phyloP scores from a whole-genome alignment of 441 rosid species.

The Populus hybrid region DNA sequence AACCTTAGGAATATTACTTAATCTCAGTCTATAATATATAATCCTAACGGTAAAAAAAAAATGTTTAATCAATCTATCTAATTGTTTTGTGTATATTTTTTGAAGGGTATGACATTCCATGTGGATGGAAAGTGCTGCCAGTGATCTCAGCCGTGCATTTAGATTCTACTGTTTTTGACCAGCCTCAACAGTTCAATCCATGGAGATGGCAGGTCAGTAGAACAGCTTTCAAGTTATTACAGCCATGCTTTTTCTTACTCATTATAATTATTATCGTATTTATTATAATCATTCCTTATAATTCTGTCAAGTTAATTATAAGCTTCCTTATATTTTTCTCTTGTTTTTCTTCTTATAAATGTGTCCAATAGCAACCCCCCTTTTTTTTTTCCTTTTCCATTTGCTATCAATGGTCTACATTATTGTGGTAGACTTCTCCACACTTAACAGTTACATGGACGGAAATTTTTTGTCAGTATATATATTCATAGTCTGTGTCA shows the following conservation, averaged over 20 bases:
- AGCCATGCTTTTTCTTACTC: neutral
- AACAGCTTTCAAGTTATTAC: neutral
- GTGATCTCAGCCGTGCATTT: slow-evolving; percentile 95
- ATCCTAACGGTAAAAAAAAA: neutral
- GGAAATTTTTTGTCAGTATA: too few species aligned
- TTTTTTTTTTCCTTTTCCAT: too few species aligned
- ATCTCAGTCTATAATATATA: too few species aligned
- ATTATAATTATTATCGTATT: neutral
- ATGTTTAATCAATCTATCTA: neutral
- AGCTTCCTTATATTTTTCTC: neutral
- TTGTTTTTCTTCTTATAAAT: neutral
- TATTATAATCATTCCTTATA: neutral
- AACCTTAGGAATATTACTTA: neutral
- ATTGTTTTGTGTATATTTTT: neutral
- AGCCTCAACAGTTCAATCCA: slow-evolving; percentile 83
- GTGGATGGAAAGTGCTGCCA: slow-evolving; percentile 99
- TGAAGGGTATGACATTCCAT: slow-evolving; percentile 90
- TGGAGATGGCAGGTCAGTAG: slow-evolving; percentile 67
- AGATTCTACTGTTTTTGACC: slow-evolving; percentile 70
- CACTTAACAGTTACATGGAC: too few species aligned
- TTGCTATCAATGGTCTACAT: too few species aligned
- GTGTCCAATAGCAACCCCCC: too few species aligned
- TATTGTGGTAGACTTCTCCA: too few species aligned
- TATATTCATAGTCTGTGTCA: too few species aligned
- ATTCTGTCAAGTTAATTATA: neutral